Conservation (phyloP, 768 basidiomycete species). For the Hygrocybe punicea region DNA sequence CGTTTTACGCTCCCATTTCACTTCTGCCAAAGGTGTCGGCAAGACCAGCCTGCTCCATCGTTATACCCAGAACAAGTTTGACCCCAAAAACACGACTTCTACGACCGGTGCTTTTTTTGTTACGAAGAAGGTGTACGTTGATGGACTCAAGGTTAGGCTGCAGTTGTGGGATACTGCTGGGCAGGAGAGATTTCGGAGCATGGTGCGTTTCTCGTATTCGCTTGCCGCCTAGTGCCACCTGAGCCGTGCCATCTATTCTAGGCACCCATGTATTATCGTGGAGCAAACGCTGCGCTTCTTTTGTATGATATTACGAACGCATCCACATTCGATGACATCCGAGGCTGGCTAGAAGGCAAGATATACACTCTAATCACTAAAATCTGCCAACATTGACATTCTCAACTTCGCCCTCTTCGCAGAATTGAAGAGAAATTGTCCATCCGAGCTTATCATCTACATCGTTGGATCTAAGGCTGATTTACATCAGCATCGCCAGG, state of each 20-base stretch:
- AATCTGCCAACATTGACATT: constrained; percentile 1
- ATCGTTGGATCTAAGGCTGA: constrained; percentile 94
- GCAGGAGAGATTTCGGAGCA: constrained; percentile 88
- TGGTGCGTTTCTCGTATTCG: constrained; percentile 49
- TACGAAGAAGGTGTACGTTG: constrained; percentile 84
- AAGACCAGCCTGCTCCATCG: constrained; percentile 89
- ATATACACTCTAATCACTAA: constrained; percentile 16
- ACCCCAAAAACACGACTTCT: constrained; percentile 82
- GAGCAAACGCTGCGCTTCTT: constrained; percentile 89
- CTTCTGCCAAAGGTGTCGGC: constrained; percentile 63
- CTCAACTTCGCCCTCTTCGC: constrained; percentile 18
- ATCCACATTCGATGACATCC: constrained; percentile 83
- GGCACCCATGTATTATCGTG: constrained; percentile 96
- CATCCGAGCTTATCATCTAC: constrained; percentile 86
- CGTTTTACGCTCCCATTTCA: background rate
- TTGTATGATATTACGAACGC: constrained; percentile 94
- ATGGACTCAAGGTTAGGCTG: constrained; percentile 80
- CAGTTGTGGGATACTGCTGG: constrained; percentile 94
- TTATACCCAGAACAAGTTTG: constrained; percentile 88
- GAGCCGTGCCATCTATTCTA: constrained; percentile 27
- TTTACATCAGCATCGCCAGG: constrained; percentile 65
- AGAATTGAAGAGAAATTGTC: constrained; percentile 90
- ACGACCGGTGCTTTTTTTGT: constrained; percentile 94
- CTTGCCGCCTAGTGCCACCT: constrained; percentile 6
- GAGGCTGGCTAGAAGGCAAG: constrained; percentile 86